Evolutionary conservation across 2,329 filamentous ascomycete genomes (phyloP).

Genomic region (Aureobasidium sp.): DNA sequence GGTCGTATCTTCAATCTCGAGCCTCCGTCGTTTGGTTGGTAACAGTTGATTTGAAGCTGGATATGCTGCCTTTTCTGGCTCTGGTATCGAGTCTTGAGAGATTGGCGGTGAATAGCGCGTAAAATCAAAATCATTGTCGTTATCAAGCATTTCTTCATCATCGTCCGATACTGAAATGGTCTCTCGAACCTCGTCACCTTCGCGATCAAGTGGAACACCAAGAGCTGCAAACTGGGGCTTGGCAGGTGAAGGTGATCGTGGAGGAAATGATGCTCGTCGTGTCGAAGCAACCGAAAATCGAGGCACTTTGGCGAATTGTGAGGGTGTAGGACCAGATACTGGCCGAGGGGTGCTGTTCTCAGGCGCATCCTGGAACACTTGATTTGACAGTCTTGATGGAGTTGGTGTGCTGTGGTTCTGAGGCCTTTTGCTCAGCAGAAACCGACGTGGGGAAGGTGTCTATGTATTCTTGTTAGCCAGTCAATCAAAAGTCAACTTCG

Average conservation of each 20-base stretch:
- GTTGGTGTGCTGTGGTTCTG: background rate
- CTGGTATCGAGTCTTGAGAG: background rate
- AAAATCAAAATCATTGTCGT: constrained; percentile 19
- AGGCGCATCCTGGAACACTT: background rate
- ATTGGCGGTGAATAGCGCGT: constrained; percentile 17
- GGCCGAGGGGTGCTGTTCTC: background rate
- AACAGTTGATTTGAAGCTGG: constrained; percentile 20
- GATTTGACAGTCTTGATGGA: constrained; percentile 1
- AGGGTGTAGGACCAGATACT: background rate
- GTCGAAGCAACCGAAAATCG: constrained; percentile 4
- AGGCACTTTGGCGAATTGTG: constrained; percentile 10
- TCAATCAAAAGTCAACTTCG: background rate
- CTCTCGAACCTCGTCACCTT: constrained; percentile 26
- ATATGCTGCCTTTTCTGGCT: background rate
- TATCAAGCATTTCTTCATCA: constrained; percentile 27
- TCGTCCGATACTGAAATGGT: constrained; percentile 1
- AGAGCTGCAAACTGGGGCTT: background rate
- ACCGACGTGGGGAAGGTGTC: constrained; percentile 10
- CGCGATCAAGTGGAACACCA: background rate
- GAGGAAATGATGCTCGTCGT: background rate
- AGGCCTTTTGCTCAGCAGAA: constrained; percentile 5
- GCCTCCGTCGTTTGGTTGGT: constrained; percentile 27
- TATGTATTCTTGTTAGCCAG: background rate
- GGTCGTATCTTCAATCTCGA: constrained; percentile 17
- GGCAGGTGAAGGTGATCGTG: constrained; percentile 7